Conservation (phyloP, 305 asterid species). For the Fraxinus xanthoxyloides region DNA sequence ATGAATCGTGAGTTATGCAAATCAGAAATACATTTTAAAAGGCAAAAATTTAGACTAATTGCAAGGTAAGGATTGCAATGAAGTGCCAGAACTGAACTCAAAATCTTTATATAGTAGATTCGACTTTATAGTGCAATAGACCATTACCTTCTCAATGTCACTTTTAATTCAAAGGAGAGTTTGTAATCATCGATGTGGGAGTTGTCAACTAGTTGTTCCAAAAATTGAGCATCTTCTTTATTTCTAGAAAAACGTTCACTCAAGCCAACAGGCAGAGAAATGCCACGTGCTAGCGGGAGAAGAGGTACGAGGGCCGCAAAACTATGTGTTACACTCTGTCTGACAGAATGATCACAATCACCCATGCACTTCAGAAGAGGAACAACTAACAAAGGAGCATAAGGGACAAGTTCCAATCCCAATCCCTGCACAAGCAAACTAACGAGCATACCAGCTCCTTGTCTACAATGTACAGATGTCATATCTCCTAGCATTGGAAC, state of each 20-base stretch:
- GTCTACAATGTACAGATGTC: constrained; percentile 88
- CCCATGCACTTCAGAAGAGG: constrained; percentile 97
- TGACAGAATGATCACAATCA: constrained; percentile 87
- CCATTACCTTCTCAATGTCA: constrained; percentile 79
- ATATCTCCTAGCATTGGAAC: constrained; percentile 92
- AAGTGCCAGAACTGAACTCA: background rate
- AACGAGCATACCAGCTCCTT: constrained; percentile 99
- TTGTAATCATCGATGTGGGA: constrained; percentile 94
- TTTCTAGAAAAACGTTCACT: constrained; percentile 72
- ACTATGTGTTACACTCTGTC: constrained; percentile 98
- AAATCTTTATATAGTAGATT: background rate
- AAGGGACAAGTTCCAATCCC: constrained; percentile 94
- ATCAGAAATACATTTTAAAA: background rate
- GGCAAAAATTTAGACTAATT: background rate
- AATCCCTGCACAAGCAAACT: constrained; percentile 94
- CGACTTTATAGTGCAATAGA: background rate
- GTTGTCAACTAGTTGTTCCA: constrained; percentile 96
- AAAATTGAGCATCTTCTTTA: constrained; percentile 86
- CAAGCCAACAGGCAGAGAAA: constrained; percentile 72
- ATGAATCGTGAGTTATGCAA: background rate
- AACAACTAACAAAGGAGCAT: constrained; percentile 93
- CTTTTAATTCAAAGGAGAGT: constrained; percentile 83
- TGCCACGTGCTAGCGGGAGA: constrained; percentile 94
- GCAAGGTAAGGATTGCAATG: background rate
- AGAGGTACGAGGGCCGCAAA: constrained; percentile 97